Evolutionary conservation across 768 basidiomycete genomes (phyloP), one percentile per base, ranked within the genome.

Genomic region (Boletus subparvulus): DNA sequence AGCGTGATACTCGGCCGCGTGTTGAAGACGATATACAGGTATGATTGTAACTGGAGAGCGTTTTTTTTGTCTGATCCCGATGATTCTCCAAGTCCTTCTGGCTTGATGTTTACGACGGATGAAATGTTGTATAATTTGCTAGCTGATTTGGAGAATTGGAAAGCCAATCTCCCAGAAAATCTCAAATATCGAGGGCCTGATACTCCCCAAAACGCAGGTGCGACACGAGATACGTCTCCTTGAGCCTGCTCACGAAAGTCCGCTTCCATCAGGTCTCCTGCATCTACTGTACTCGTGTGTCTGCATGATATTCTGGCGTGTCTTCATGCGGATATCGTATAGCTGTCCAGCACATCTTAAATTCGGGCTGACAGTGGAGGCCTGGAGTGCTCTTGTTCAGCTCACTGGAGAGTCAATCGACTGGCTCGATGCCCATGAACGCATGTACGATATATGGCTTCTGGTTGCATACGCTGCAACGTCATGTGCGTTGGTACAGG

Each of bases 301-400:
- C 43, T 88, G 86, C 63, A 97, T 98, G 86, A 90, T 98, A 72
- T 95, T 97, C 75, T 97, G 93, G 87, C 88, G 96, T 48, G 94
- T 97, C 33, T 98, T 98, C 77, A 95, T 98, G 92, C 85, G 96
- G 50, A 93, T 98, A 73, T 94, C 92, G 55, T 98, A 97, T 75
- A 81, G 86, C 19, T 90, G 92, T 67, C 94, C 96, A 10, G 83
- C 83, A 12, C 94, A 97, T 67, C 82, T 96, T 66, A 94, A 90
- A 68, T 94, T 96, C 65, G 81, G 83, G 39, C 74, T 95, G 61
- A 90, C 87, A 2, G 80, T 94, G 28, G 87, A 88, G 65, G 82
- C 86, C 60, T 97, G 92, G 93, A 81, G 80, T 19, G 75, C 79
- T 50, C 80, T 97, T 47, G 83, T 94, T 47, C 66, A 77, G 33